Conservation (phyloP, 116 monocot species). For the Posidonia oceanica region DNA sequence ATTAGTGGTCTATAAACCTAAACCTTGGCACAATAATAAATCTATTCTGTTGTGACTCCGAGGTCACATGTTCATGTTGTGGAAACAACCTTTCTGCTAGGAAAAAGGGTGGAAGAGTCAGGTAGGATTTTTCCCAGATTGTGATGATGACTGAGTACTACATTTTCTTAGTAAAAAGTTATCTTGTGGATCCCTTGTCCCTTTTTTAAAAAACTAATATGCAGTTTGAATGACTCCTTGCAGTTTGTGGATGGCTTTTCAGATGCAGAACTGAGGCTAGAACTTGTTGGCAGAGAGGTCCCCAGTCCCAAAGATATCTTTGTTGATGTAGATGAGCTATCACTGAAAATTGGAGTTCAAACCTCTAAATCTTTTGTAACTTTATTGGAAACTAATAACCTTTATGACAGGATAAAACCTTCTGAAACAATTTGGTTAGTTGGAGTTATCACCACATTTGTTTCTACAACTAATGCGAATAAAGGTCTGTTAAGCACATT, state of each 20-base stretch:
- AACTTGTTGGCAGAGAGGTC: constrained; percentile 26
- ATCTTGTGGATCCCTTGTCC: not conserved
- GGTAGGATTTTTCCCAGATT: too few relatives aligned
- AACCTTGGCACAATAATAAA: too few relatives aligned
- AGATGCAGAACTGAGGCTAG: constrained; percentile 60
- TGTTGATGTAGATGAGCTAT: constrained; percentile 57
- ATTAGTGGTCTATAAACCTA: too few relatives aligned
- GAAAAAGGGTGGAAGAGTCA: too few relatives aligned
- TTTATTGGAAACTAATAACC: constrained; percentile 33
- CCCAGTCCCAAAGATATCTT: constrained; percentile 50
- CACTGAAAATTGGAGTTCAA: constrained; percentile 58
- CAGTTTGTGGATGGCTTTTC: constrained; percentile 53
- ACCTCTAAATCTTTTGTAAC: constrained; percentile 38
- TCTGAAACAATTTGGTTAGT: constrained; percentile 87
- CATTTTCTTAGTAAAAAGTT: not conserved
- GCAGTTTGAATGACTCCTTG: not conserved
- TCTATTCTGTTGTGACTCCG: too few relatives aligned
- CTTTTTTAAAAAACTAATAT: not conserved
- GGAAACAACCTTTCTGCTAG: too few relatives aligned
- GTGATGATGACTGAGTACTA: too few relatives aligned
- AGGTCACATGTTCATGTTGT: too few relatives aligned
- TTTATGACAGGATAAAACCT: constrained; percentile 73
- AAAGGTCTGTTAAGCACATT: not conserved
- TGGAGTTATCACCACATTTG: not conserved
- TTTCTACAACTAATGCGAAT: not conserved